Conservation (phyloP, 371 early-diverging fungal genomes). For the Mucor indicus region DNA sequence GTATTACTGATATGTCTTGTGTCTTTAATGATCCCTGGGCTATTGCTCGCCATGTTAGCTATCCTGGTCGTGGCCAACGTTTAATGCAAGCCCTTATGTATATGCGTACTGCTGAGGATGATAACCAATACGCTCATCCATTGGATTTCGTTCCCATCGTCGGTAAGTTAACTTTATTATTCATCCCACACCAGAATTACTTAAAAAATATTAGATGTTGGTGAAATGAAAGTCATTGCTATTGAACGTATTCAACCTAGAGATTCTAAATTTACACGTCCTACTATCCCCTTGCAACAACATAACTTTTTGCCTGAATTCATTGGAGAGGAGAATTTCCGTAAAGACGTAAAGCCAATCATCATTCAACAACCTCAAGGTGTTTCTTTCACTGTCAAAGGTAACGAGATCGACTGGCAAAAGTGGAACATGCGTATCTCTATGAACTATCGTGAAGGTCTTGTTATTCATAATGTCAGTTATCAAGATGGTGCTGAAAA, state of each 20-base stretch:
- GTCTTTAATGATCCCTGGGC: conserved; percentile 54
- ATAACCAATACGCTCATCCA: conserved; percentile 55
- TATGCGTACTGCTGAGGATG: conserved; percentile 51
- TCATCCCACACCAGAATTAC: no score
- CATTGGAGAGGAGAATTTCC: conserved; percentile 41
- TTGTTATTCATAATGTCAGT: conserved; percentile 51
- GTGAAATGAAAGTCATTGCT: conserved; percentile 40
- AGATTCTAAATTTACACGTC: conserved; percentile 46
- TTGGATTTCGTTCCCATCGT: conserved; percentile 52
- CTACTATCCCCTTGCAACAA: conserved; percentile 38
- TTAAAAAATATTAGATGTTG: conserved; percentile 42
- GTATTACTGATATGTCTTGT: conserved; percentile 46
- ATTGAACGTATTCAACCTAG: conserved; percentile 47
- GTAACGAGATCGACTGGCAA: conserved; percentile 55
- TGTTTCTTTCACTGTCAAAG: conserved; percentile 49
- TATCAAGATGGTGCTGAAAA: conserved; percentile 46
- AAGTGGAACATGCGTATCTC: conserved; percentile 57
- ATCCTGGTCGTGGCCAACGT: conserved; percentile 41
- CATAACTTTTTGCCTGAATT: conserved; percentile 56
- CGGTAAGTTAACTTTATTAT: conserved; percentile 25
- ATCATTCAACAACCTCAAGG: conserved; percentile 53
- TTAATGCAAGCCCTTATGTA: conserved; percentile 55
- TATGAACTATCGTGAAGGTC: conserved; percentile 57
- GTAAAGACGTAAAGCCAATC: conserved; percentile 54
- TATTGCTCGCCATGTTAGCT: conserved; percentile 43